Conservation (phyloP, 2,329 filamentous ascomycete genomes). For the Fusarium pseudoanthophilum region DNA sequence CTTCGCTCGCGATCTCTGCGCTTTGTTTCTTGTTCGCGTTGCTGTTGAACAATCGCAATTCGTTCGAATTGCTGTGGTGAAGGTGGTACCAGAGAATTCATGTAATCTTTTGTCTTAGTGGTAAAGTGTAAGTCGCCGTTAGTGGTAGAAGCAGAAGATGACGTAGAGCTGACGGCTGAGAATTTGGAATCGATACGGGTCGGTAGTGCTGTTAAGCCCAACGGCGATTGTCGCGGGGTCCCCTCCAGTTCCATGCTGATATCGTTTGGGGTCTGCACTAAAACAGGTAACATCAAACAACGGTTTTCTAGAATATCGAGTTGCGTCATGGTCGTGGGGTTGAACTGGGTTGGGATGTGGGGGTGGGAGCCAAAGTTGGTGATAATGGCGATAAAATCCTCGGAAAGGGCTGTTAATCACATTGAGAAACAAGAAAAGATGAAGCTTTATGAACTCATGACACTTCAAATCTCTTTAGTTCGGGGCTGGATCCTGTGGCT, state of each 20-base stretch:
- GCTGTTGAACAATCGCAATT: conserved; percentile 61
- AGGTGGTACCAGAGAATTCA: conserved; percentile 48
- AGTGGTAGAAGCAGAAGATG: conserved; percentile 15
- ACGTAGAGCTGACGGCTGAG: conserved; percentile 30
- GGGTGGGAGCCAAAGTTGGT: conserved; percentile 8
- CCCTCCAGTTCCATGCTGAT: conserved; percentile 4
- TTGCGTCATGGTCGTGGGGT: conserved; percentile 42
- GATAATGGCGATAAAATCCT: background rate
- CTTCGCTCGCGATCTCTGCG: conserved; percentile 53
- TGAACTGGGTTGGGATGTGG: conserved; percentile 3
- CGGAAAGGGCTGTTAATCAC: background rate
- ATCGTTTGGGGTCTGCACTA: conserved; percentile 8
- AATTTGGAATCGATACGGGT: conserved; percentile 20
- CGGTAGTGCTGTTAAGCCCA: background rate
- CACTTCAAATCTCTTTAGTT: background rate
- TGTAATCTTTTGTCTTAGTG: conserved; percentile 55
- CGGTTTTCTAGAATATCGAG: conserved; percentile 38
- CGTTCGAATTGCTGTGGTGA: conserved; percentile 58
- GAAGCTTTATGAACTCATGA: background rate
- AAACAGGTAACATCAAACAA: conserved; percentile 32
- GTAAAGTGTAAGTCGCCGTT: conserved; percentile 12
- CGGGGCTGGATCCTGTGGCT: background rate
- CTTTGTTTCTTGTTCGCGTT: conserved; percentile 57
- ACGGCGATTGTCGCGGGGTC: conserved; percentile 30
- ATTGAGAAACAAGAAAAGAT: background rate